Conservation (phyloP, 345 rosid species). For the Citrus maxima region DNA sequence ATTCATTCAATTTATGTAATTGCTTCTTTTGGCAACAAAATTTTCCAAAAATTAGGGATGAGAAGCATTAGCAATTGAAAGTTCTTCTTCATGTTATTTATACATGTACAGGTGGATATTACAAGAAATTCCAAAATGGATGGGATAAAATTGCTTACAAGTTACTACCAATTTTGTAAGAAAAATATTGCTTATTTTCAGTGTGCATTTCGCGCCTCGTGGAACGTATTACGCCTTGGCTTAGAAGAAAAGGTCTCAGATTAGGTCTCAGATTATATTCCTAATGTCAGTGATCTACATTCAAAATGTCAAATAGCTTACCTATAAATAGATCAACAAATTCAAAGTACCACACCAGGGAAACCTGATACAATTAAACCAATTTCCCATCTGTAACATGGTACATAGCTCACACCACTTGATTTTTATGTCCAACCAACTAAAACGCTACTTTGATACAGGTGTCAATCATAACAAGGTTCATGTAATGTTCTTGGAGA, state of each 20-base stretch:
- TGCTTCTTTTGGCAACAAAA: neutral
- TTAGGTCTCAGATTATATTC: too few relatives aligned
- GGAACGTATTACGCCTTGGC: too few relatives aligned
- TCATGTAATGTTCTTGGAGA: neutral
- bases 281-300: too few relatives aligned
- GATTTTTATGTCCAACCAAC: neutral
- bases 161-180: neutral
- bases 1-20: neutral
- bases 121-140: too few relatives aligned
- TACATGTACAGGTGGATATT: too few relatives aligned
- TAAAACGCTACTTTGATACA: neutral
- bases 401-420: neutral
- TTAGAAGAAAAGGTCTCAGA: too few relatives aligned
- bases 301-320: neutral
- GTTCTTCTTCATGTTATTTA: too few relatives aligned
- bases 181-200: neutral
- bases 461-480: neutral
- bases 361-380: neutral
- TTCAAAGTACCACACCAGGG: neutral
- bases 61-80: neutral
- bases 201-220: neutral
- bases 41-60: neutral
- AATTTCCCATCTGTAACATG: neutral
- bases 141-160: too few relatives aligned
- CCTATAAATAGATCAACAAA: neutral